phyloP scores from a whole-genome alignment of 495 filamentous ascomycete genomes.

The Physcia stellaris region DNA sequence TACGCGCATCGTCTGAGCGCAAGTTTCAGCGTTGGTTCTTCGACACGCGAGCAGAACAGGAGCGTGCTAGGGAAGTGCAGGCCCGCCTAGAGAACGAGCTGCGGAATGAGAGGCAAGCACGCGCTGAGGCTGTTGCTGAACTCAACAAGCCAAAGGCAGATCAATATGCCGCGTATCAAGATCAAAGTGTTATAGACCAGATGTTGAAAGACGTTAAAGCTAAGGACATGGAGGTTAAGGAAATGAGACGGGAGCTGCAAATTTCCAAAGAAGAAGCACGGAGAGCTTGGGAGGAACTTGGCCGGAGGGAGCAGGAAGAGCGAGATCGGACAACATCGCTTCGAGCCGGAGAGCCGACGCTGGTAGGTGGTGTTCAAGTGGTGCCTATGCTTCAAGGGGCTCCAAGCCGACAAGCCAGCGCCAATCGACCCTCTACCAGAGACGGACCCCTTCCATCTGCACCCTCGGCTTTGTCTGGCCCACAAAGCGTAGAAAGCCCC shows the following conservation, averaged over 20 bases:
- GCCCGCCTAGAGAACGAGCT: slow-evolving; percentile 64
- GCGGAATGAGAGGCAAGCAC: slow-evolving; percentile 53
- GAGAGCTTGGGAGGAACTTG: slow-evolving; percentile 93
- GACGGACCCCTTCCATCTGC: slow-evolving; percentile 29
- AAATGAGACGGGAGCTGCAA: slow-evolving; percentile 79
- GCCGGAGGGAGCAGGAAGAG: slow-evolving; percentile 86
- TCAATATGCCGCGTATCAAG: slow-evolving; percentile 45
- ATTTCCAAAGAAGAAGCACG: slow-evolving; percentile 96
- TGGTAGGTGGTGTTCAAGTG: slow-evolving; percentile 92
- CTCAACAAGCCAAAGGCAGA: slow-evolving; percentile 51
- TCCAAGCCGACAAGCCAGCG: slow-evolving; percentile 48
- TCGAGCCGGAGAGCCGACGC: slow-evolving; percentile 72
- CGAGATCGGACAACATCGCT: slow-evolving; percentile 79
- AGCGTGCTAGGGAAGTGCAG: slow-evolving; percentile 72
- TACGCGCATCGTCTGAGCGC: slow-evolving; percentile 86
- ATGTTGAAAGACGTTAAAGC: too few species aligned
- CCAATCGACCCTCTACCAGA: slow-evolving; percentile 31
- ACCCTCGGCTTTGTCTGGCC: slow-evolving; percentile 12
- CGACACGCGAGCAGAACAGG: slow-evolving; percentile 78
- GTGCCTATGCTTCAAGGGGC: slow-evolving; percentile 79
- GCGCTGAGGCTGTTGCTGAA: slow-evolving; percentile 49
- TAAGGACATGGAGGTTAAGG: slow-evolving; percentile 47
- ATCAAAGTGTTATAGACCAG: slow-evolving; percentile 9
- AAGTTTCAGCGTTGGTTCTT: slow-evolving; percentile 99
- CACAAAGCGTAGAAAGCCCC: slow-evolving; percentile 13